Evolutionary conservation across 1,284 basidiomycete genomes (phyloP).

Genomic region (Phylloboletellus chloephorus): DNA sequence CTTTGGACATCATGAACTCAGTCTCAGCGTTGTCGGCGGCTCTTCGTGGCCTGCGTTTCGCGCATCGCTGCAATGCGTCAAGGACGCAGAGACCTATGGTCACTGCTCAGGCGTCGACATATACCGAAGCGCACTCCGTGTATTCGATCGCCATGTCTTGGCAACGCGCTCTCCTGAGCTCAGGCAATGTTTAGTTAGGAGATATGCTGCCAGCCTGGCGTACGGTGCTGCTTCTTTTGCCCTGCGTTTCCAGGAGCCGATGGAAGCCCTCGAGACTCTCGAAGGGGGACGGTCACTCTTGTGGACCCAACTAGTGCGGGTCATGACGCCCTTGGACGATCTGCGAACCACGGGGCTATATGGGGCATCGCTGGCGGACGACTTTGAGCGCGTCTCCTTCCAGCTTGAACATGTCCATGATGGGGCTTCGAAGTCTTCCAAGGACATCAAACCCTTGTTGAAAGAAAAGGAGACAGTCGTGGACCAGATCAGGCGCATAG

Average conservation of each 20-base stretch:
- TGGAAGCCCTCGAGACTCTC: constrained; percentile 23
- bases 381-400: constrained; percentile 21
- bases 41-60: constrained; percentile 20
- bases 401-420: constrained; percentile 19
- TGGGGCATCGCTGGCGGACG: constrained; percentile 20
- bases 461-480: constrained; percentile 23
- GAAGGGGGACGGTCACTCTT: constrained; percentile 23
- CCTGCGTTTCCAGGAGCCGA: constrained; percentile 16
- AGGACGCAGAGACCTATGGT: constrained; percentile 18
- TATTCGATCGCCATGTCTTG: constrained; percentile 14
- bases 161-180: constrained; percentile 18
- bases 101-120: constrained; percentile 26
- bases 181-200: constrained; percentile 15
- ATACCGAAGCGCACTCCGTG: constrained; percentile 21
- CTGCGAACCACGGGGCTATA: constrained; percentile 19
- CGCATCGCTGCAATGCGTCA: constrained; percentile 21
- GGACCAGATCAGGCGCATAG: constrained; percentile 24
- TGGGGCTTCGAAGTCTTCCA: constrained; percentile 8
- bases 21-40: constrained; percentile 17
- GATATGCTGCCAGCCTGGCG: constrained; percentile 14
- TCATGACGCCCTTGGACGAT: constrained; percentile 23
- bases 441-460: constrained; percentile 18
- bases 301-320: constrained; percentile 26
- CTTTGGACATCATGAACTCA: constrained; percentile 25
- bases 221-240: constrained; percentile 21